A percentile compares a stretch with the other conserved stretches of the same genome.
Evolutionary conservation across 352 stramenopile species (phyloP).

Genomic region (Aphanomyces astaci): DNA sequence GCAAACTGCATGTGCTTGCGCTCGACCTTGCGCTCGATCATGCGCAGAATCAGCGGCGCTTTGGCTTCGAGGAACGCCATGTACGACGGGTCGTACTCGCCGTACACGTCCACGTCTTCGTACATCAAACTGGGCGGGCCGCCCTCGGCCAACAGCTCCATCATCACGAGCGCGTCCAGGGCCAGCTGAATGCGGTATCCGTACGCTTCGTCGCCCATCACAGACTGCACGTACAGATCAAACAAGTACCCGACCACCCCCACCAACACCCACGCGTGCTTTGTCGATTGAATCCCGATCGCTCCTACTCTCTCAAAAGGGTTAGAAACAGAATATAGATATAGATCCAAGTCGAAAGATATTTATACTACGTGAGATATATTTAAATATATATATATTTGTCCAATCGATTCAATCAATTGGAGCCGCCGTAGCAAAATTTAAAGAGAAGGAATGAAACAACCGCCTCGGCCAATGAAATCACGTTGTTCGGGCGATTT

Average conservation of each 20-base stretch:
- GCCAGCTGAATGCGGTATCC: slow-evolving; percentile 78
- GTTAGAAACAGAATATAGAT: too few species aligned
- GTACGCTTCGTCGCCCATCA: slow-evolving; percentile 79
- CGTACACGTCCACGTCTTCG: slow-evolving; percentile 76
- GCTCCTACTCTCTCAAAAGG: slow-evolving; percentile 28
- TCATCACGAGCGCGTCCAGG: slow-evolving; percentile 78
- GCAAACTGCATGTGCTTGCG: slow-evolving; percentile 65
- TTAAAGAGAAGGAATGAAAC: too few species aligned
- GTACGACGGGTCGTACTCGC: slow-evolving; percentile 65
- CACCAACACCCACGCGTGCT: slow-evolving; percentile 78
- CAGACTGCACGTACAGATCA: slow-evolving; percentile 69
- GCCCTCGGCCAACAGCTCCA: slow-evolving; percentile 67
- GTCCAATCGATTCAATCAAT: too few species aligned
- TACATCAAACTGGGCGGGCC: slow-evolving; percentile 55
- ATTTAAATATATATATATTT: too few species aligned
- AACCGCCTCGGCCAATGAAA: too few species aligned
- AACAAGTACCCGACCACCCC: slow-evolving; percentile 72
- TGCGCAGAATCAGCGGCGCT: slow-evolving; percentile 71
- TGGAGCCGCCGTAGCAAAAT: too few species aligned
- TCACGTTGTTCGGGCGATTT: too few species aligned
- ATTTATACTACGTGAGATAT: too few species aligned
- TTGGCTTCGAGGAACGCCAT: slow-evolving; percentile 76
- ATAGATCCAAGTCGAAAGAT: too few species aligned
- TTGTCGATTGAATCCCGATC: slow-evolving; percentile 76
- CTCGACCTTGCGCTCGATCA: slow-evolving; percentile 58